Percentiles rank a stretch among this genome's conserved stretches.
Evolutionary conservation across 371 early-diverging fungal species (phyloP).

Genomic region (Mortierella sp.): DNA sequence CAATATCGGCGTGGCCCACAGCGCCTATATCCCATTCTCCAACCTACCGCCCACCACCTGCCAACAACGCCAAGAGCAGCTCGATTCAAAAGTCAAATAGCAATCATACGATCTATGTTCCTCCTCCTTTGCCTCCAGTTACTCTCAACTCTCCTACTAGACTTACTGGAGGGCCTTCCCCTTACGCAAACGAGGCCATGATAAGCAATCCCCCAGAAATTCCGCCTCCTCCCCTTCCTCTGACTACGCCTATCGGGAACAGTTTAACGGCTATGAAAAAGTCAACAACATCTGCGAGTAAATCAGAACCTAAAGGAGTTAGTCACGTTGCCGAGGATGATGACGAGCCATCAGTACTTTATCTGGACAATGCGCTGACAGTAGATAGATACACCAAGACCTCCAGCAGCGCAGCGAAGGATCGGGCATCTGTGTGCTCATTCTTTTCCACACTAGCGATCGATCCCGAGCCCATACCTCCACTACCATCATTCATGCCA

Average conservation of each 20-base stretch:
- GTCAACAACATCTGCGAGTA: background rate
- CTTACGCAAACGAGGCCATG: slow-evolving; percentile 52
- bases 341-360: slow-evolving; percentile 37
- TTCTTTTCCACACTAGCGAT: slow-evolving; percentile 42
- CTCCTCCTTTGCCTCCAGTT: slow-evolving; percentile 43
- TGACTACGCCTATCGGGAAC: background rate
- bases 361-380: slow-evolving; percentile 28
- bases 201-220: slow-evolving; percentile 22
- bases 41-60: background rate
- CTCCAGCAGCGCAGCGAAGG: slow-evolving; percentile 6
- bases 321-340: background rate
- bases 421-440: slow-evolving; percentile 47
- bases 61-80: background rate
- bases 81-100: slow-evolving; percentile 15
- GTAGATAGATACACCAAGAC: slow-evolving; percentile 24
- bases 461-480: slow-evolving; percentile 34
- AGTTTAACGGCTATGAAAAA: too few relatives aligned
- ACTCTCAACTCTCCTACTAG: slow-evolving; percentile 3
- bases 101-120: slow-evolving; percentile 31
- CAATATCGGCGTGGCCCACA: slow-evolving; percentile 22
- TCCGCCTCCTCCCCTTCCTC: slow-evolving; percentile 8
- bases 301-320: background rate
- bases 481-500: background rate
- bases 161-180: slow-evolving; percentile 9
- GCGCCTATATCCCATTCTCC: slow-evolving; percentile 4